Evolutionary conservation across 352 stramenopile genomes (phyloP).

Genomic region (Stramenopiles sp.): DNA sequence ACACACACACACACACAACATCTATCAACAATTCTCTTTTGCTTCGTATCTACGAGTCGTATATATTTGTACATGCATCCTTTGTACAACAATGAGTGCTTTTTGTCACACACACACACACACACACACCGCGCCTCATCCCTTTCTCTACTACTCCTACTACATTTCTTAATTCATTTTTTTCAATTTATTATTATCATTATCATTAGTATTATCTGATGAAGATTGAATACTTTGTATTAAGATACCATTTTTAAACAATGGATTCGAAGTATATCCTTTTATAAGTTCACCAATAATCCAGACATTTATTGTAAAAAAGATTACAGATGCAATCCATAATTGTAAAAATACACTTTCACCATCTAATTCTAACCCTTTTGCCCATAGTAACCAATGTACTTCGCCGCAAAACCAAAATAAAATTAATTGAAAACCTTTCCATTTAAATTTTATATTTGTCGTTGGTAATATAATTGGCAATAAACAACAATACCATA

Average conservation of each 20-base stretch:
- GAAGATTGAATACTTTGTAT: no score
- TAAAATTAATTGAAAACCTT: slow-evolving; percentile 35
- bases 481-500: slow-evolving; percentile 85
- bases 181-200: no score
- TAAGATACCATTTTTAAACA: slow-evolving; percentile 25
- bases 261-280: slow-evolving; percentile 33
- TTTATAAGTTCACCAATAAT: slow-evolving; percentile 46
- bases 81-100: no score
- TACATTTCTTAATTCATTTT: no score
- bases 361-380: background rate
- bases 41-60: no score
- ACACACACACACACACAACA: no score
- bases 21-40: no score
- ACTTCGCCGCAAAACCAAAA: slow-evolving; percentile 50
- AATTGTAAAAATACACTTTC: slow-evolving; percentile 19
- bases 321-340: slow-evolving; percentile 56
- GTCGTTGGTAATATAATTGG: slow-evolving; percentile 54
- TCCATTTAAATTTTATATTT: slow-evolving; percentile 36
- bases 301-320: slow-evolving; percentile 59
- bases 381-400: slow-evolving; percentile 4
- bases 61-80: no score
- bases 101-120: no score
- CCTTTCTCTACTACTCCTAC: no score
- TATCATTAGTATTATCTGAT: no score
- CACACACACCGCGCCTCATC: no score